These are phyloP conservation scores for Pouteria campechiana DNA, from an alignment of 179 eudicot species.

Conservation along the genomic window DNA sequence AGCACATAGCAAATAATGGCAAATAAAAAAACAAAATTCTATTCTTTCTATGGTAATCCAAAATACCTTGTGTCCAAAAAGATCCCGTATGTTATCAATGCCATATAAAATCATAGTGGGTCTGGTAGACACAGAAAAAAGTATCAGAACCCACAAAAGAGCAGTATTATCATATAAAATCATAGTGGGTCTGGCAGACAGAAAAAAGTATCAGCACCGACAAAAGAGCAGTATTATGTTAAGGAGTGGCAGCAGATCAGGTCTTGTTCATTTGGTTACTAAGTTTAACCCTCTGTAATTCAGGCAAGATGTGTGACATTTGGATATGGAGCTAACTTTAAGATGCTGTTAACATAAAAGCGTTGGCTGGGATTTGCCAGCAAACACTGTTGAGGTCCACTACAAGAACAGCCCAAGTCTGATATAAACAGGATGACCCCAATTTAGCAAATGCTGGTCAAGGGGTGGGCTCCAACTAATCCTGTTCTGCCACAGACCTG, in stretches of 20 bases:
- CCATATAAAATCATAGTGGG: slow-evolving; percentile 82
- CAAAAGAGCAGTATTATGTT: slow-evolving; percentile 22
- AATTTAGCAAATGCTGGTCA: too few species aligned
- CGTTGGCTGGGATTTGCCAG: too few species aligned
- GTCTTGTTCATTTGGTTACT: too few species aligned
- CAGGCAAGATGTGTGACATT: too few species aligned
- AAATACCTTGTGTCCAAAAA: slow-evolving; percentile 85
- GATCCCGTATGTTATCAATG: slow-evolving; percentile 74
- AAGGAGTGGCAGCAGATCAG: slow-evolving; percentile 74
- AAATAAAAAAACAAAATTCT: background rate
- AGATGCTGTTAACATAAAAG: too few species aligned
- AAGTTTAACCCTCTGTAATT: too few species aligned
- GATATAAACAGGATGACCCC: too few species aligned
- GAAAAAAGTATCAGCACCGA: background rate
- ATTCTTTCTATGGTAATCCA: background rate
- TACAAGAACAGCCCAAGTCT: too few species aligned
- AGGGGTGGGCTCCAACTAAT: too few species aligned
- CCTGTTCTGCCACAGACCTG: background rate
- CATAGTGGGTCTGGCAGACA: slow-evolving; percentile 62
- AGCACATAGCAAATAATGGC: background rate
- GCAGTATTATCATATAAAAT: slow-evolving; percentile 46
- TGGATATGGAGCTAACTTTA: too few species aligned
- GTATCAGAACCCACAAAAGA: background rate
- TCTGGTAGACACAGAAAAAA: slow-evolving; percentile 16
- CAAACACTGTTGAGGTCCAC: too few species aligned